Conservation (phyloP, 495 filamentous ascomycete species). For the Corynascus novoguineensis region DNA sequence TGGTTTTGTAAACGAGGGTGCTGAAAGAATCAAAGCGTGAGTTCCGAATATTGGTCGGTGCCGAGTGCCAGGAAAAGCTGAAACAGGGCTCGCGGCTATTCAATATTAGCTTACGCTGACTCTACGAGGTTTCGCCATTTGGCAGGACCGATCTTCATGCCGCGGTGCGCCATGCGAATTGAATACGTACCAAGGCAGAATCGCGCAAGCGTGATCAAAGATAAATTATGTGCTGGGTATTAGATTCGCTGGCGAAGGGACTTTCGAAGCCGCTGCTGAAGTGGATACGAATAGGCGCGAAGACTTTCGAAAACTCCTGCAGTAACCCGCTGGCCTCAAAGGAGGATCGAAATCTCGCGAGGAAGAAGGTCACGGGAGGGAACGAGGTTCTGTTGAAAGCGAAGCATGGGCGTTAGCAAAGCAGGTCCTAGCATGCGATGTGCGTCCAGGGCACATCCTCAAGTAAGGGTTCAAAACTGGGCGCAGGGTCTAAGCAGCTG, state of each 20-base stretch:
- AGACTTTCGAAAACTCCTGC: conserved; percentile 62
- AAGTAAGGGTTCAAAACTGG: not conserved
- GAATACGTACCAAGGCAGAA: conserved; percentile 17
- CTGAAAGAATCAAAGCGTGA: conserved; percentile 16
- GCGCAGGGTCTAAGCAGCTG: not conserved
- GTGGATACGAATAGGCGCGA: conserved; percentile 36
- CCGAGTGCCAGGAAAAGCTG: conserved; percentile 30
- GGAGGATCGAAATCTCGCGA: conserved; percentile 50
- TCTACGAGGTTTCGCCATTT: conserved; percentile 28
- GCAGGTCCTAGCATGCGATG: not conserved
- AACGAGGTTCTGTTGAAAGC: conserved; percentile 23
- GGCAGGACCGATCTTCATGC: conserved; percentile 23
- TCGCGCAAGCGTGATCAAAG: conserved; percentile 9
- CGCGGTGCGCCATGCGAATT: not conserved
- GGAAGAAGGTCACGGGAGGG: conserved; percentile 26
- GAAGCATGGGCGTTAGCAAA: conserved; percentile 26
- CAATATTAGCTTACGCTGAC: conserved; percentile 26
- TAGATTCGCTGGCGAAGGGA: conserved; percentile 24
- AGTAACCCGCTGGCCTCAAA: conserved; percentile 92
- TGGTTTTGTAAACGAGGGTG: conserved; percentile 12
- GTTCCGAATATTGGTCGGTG: conserved; percentile 18
- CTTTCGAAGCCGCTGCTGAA: conserved; percentile 37
- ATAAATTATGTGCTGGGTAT: conserved; percentile 15
- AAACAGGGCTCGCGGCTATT: conserved; percentile 31
- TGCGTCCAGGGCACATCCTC: not conserved